Percentiles rank a stretch among this genome's conserved stretches.
These are phyloP conservation scores for Backusella luteola DNA, from an alignment of 192 early-diverging fungal species.

Conservation along the genomic window DNA sequence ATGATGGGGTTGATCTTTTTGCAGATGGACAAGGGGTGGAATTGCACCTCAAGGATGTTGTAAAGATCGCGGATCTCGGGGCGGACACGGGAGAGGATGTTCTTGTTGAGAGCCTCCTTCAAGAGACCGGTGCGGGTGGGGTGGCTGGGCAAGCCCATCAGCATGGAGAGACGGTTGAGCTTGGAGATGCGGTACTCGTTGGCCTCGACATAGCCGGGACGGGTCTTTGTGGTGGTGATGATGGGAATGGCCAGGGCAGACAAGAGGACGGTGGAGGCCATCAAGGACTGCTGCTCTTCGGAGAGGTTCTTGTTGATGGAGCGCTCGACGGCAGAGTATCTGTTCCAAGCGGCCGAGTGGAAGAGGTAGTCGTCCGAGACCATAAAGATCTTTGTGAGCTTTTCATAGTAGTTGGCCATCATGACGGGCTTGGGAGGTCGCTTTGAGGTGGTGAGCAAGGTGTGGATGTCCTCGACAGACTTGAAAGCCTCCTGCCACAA, in stretches of 20 bases:
- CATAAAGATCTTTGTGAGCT: conserved; percentile 94
- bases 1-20: conserved; percentile 94
- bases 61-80: conserved; percentile 92
- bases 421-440: conserved; percentile 90
- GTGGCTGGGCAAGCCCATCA: conserved; percentile 80
- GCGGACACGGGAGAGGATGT: conserved; percentile 80
- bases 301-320: conserved; percentile 75
- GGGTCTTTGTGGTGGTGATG: conserved; percentile 80
- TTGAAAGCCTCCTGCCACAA: conserved; percentile 99
- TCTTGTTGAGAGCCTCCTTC: conserved; percentile 86
- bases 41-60: conserved; percentile 96
- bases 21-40: conserved; percentile 98
- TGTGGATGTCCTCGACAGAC: conserved; percentile 97
- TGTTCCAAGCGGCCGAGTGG: conserved; percentile 96
- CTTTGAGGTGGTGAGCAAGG: conserved; percentile 87
- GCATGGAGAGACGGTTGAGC: conserved; percentile 76
- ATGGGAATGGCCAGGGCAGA: conserved; percentile 97
- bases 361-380: conserved; percentile 97
- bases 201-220: conserved; percentile 64
- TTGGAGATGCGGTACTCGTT: conserved; percentile 79
- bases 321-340: conserved; percentile 77
- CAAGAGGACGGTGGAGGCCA: conserved; percentile 91
- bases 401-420: conserved; percentile 99
- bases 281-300: conserved; percentile 84
- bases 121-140: conserved; percentile 90